Evolutionary conservation across 306 rosid genomes (phyloP).

Genomic region (Cucumis cinereus): DNA sequence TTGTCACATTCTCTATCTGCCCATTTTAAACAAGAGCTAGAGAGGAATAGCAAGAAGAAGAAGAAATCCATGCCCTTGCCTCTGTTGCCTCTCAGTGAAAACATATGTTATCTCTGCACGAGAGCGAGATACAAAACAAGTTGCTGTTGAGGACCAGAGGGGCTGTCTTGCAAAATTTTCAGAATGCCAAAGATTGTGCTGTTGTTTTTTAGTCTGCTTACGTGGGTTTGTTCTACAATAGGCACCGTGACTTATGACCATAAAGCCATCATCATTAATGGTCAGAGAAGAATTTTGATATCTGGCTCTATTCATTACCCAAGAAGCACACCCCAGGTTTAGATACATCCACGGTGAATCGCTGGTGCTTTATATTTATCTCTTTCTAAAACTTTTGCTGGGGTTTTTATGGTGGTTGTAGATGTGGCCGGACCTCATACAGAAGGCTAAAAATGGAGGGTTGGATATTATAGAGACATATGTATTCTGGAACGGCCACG

Average conservation of each 20-base stretch:
- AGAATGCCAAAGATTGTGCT: slow-evolving; percentile 16
- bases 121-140: neutral
- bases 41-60: neutral
- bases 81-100: neutral
- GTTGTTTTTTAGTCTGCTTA: slow-evolving; percentile 11
- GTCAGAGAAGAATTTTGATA: slow-evolving; percentile 52
- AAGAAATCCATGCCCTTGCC: neutral
- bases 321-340: slow-evolving; percentile 90
- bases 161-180: neutral
- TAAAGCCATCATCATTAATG: slow-evolving; percentile 57
- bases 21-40: neutral
- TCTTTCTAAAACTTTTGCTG: neutral
- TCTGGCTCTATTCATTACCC: slow-evolving; percentile 98
- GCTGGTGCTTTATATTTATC: neutral
- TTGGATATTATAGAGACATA: slow-evolving; percentile 88
- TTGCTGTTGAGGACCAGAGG: slow-evolving; percentile 11
- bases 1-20: neutral
- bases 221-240: slow-evolving; percentile 23
- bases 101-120: neutral
- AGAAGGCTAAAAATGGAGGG: slow-evolving; percentile 93
- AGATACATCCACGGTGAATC: slow-evolving; percentile 14
- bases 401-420: slow-evolving; percentile 16
- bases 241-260: slow-evolving; percentile 65
- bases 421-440: slow-evolving; percentile 88
- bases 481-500: slow-evolving; percentile 98